Conservation (phyloP, 495 filamentous ascomycete genomes). For the Hyaloscypha bicolor region DNA sequence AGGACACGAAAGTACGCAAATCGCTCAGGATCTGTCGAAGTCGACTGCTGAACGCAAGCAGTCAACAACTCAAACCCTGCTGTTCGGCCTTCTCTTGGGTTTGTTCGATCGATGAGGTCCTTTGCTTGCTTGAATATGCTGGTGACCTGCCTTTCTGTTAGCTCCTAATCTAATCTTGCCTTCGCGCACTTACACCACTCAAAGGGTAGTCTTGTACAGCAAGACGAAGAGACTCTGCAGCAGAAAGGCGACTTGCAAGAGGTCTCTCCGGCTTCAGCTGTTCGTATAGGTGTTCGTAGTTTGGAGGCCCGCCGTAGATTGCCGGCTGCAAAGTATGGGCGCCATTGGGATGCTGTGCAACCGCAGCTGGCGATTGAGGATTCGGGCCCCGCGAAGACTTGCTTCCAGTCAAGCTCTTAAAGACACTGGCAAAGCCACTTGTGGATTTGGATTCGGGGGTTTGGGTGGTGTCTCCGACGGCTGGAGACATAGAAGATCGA, state of each 20-base stretch:
- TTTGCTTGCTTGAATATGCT: constrained; percentile 65
- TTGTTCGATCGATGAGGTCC: constrained; percentile 61
- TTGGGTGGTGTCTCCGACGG: constrained; percentile 53
- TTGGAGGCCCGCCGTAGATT: constrained; percentile 44
- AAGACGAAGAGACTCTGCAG: constrained; percentile 56
- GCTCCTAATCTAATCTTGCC: not conserved
- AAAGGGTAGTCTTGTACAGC: constrained; percentile 60
- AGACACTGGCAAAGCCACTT: constrained; percentile 56
- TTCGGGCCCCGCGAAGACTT: constrained; percentile 41
- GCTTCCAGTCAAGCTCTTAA: constrained; percentile 54
- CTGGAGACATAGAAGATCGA: constrained; percentile 52
- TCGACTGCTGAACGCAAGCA: constrained; percentile 61
- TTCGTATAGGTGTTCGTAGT: constrained; percentile 45
- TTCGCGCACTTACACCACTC: constrained; percentile 42
- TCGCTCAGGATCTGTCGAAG: constrained; percentile 65
- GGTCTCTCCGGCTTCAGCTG: constrained; percentile 34
- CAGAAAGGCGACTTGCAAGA: constrained; percentile 53
- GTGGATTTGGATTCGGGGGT: constrained; percentile 49
- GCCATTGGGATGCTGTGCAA: constrained; percentile 36
- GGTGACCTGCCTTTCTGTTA: constrained; percentile 25
- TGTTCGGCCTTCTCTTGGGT: constrained; percentile 52
- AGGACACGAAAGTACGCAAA: constrained; percentile 65
- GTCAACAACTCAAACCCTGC: constrained; percentile 65
- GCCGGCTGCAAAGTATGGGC: constrained; percentile 32
- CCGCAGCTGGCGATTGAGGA: constrained; percentile 32